Base-by-base conservation (phyloP, 805 yeast species). In the Kockiozyma suomiensis region DNA sequence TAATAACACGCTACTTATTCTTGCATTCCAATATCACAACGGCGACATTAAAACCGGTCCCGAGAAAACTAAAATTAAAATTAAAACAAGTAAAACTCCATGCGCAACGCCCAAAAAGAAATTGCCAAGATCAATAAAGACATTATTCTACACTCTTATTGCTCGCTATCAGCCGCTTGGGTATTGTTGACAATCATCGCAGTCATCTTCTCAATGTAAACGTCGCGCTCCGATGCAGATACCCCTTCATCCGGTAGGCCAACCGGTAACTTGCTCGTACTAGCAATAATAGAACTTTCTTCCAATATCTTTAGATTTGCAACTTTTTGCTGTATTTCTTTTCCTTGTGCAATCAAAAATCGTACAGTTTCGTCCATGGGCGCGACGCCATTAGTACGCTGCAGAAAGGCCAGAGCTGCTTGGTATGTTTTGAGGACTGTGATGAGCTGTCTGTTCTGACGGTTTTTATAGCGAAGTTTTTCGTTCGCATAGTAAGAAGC, bases 131-230 rank as follows among this genome's bases (percentile, higher is more conserved):
- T 30, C 10, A n/a, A 38, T n/a, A 41, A 23, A 12, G 7, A 15
- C 41, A 6, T 26, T 17, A 12, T 40, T 28, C 26, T n/a, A n/a
- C 40, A 19, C 12, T 4, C 12, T 17, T 21, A 12, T 13, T 48
- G 15, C 32, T 53, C 65, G 1, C 19, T 25, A 8, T 61, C 63
- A 7, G 42, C 21, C 4, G 35, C 52, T 6, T 48, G 32, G 23
- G 40, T 37, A 28, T 21, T 49, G n/a, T 49, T 50, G 26, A 62
- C 61, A 17, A 62, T 59, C 55, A 62, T 38, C 19, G 66, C 66
- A 37, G 66, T 60, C 66, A 62, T 62, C 40, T 53, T 62, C 35
- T 62, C 66, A 25, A 62, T 56, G 33, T 62, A 62, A n/a, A 62
- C 49, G 8, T 56, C 61, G 15, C 66, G 56, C 33, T 59, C 66